Evolutionary conservation across 2,329 filamentous ascomycete genomes (phyloP), one percentile per base, ranked within the genome.

Genomic region (Trichoderma arundinaceum): DNA sequence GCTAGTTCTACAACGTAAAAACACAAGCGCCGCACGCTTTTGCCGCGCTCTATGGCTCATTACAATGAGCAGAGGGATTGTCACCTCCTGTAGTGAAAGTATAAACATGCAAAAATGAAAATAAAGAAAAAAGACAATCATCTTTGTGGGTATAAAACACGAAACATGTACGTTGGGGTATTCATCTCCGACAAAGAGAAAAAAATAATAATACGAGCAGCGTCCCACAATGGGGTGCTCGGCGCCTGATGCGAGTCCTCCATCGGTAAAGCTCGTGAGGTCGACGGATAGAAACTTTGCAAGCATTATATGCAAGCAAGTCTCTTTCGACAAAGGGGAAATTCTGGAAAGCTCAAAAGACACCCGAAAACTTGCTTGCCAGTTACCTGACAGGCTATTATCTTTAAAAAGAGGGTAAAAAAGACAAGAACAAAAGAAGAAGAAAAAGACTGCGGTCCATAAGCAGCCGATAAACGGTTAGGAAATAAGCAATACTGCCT

Each of bases 101-200:
- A 71, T 68, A 64, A 69, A 72, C 64, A 69, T 43, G 64, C 8
- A 63, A 61, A 41, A 32, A 1, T 19, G 32, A 35, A 38, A 53
- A 57, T n/a, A 68, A 53, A 38, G 41, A 66, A 69, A 66, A 67
- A 67, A 65, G 61, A 59, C 67, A 54, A 64, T 54, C 67, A 64
- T 74, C 71, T 66, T 71, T 67, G 68, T 64, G 71, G 71, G 69
- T 72, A 71, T 73, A 70, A 65, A 28, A 67, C 68, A 68, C 71
- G 52, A 52, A 53, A 53, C 51, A 13, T 46, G 22, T 22, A 62
- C 51, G 60, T 52, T 44, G 35, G 39, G 60, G 63, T 62, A 60
- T 66, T 52, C 41, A 19, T 46, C 51, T 49, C 41, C 61, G 48
- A 68, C 67, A 66, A 64, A 56, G 58, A 64, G 61, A 39, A 61